Base-by-base conservation (phyloP, 2,329 filamentous ascomycete genomes). In the Ceratocystis eucalypticola region DNA sequence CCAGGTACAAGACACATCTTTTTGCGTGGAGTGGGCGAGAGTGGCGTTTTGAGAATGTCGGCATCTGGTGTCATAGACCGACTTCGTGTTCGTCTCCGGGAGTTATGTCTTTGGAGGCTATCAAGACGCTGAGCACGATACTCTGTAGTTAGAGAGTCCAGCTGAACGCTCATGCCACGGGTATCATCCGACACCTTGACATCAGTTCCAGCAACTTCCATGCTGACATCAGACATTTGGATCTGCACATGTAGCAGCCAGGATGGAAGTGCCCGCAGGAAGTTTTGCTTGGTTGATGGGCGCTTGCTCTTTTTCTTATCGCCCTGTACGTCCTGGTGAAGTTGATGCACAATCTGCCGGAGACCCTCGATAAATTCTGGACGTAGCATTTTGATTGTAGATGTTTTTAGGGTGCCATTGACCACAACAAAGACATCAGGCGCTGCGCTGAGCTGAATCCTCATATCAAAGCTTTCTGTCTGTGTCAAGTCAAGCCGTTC, bases 341-440 rank as follows among this genome's bases (percentile, higher is more conserved):
- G 80, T 72, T 97, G 91, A 53, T 86, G 84, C 15, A 96, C 85
- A 69, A 99, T 96, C 74, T 97, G 91, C 28, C 89, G 89, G 41
- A 99, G 81, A 25, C 94, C 95, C 72, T 95, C 88, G 65, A 88
- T 94, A 67, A 99, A 96, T 73, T 99, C 94, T 5, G 90, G 87
- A 25, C 93, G 86, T 7, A 96, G 87, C 80, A 99, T 87, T 72
- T 91, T 94, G 62, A 96, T 81, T 1, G 90, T 89, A 70, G 95
- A 92, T 0, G 91, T 95, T 72, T 96, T 89, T 1, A 96, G 78
- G 69, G 85, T 90, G 22, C 89, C 91, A 62, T 84, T 88, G 10
- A 87, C 84, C 65, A 91, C 84, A 8, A 97, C 91, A 61, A 88
- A 87, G 6, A 96, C 84, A 70, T 96, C 88, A 0, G 92, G 92